Percentiles rank a stretch among this genome's conserved stretches.
phyloP scores from a whole-genome alignment of 2,329 filamentous ascomycete species.

The Trichoderma sp. region DNA sequence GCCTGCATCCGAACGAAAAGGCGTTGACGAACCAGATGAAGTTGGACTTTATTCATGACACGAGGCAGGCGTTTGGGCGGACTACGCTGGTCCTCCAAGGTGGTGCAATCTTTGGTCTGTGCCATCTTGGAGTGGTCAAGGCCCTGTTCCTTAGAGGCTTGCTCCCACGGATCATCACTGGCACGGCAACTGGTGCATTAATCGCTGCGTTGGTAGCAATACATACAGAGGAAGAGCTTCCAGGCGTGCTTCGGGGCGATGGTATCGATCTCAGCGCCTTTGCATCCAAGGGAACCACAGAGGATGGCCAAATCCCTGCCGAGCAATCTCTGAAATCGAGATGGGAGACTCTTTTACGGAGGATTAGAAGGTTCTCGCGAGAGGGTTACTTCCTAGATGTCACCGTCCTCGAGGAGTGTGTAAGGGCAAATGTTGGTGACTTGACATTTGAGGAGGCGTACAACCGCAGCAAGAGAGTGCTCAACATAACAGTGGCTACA shows the following conservation, averaged over 20 bases:
- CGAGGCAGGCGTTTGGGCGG: constrained; percentile 81
- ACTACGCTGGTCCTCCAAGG: constrained; percentile 85
- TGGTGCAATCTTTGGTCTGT: constrained; percentile 86
- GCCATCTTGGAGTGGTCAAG: constrained; percentile 87
- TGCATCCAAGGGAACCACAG: constrained; percentile 39
- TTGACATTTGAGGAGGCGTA: constrained; percentile 93
- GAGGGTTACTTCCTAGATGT: constrained; percentile 85
- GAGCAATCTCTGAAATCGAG: constrained; percentile 42
- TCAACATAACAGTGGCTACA: constrained; percentile 89
- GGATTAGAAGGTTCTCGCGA: constrained; percentile 65
- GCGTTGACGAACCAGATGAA: constrained; percentile 71
- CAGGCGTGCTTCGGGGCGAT: constrained; percentile 71
- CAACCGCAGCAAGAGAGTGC: constrained; percentile 74
- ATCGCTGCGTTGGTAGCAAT: constrained; percentile 86
- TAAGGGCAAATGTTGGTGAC: constrained; percentile 81
- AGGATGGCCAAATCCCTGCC: constrained; percentile 33
- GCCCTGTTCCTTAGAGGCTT: constrained; percentile 77
- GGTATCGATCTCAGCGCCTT: constrained; percentile 84
- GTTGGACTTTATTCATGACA: constrained; percentile 82
- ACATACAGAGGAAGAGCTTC: constrained; percentile 81
- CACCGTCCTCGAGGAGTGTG: constrained; percentile 76
- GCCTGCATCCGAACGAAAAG: constrained; percentile 35
- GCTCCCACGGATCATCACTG: constrained; percentile 85
- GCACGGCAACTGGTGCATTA: constrained; percentile 84
- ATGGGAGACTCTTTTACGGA: constrained; percentile 62